Conservation (phyloP, 768 basidiomycete species). For the Cyclocybe aegerita region DNA sequence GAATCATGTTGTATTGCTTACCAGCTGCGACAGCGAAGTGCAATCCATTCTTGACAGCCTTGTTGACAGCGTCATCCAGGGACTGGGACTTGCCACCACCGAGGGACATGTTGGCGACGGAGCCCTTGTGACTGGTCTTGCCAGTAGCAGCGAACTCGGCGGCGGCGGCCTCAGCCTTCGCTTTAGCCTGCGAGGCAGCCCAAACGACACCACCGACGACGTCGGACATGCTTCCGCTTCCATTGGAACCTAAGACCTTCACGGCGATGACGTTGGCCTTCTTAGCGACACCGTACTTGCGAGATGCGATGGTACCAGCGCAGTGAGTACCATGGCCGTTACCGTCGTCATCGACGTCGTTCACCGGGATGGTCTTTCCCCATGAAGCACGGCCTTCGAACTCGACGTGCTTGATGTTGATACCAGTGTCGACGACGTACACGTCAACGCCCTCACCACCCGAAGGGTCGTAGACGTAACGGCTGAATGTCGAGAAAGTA, state of each 20-base stretch:
- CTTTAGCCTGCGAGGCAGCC: conserved; percentile 56
- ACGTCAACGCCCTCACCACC: conserved; percentile 97
- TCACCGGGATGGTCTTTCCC: conserved; percentile 88
- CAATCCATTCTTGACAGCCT: conserved; percentile 78
- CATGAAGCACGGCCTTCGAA: conserved; percentile 89
- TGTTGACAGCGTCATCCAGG: conserved; percentile 83
- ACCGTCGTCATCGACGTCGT: conserved; percentile 85
- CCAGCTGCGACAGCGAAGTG: conserved; percentile 98
- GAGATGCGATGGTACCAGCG: conserved; percentile 94
- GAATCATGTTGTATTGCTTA: conserved; percentile 29
- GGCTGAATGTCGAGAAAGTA: conserved; percentile 77
- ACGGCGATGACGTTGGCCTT: conserved; percentile 85
- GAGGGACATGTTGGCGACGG: conserved; percentile 96
- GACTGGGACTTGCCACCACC: conserved; percentile 91
- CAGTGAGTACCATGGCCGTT: conserved; percentile 97
- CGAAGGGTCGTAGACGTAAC: conserved; percentile 66
- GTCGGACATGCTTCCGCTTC: conserved; percentile 93
- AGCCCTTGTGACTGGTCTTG: conserved; percentile 86
- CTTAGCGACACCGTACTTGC: conserved; percentile 96
- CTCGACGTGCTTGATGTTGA: conserved; percentile 82
- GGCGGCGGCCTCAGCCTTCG: conserved; percentile 58
- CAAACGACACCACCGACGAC: conserved; percentile 87
- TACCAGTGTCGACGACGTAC: conserved; percentile 85
- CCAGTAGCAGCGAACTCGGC: conserved; percentile 72
- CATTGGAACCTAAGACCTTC: conserved; percentile 93